Base-by-base conservation (phyloP, 2,329 filamentous ascomycete species). In the Kalmusia sp. region DNA sequence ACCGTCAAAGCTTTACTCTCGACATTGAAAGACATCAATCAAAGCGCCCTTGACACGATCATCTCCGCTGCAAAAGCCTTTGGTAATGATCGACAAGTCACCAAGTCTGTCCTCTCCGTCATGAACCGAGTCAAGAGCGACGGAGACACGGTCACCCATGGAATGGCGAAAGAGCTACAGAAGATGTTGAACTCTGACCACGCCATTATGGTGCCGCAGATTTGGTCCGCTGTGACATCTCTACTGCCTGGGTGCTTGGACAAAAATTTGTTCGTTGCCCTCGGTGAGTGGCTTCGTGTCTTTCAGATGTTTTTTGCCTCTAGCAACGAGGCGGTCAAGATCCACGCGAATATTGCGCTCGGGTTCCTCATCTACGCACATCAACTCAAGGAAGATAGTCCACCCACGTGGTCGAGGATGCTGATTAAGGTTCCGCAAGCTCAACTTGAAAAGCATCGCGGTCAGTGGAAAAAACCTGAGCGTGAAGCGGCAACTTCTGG, bases 251-350 rank as follows among this genome's bases (percentile, higher is more conserved):
- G 75, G 56, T 74, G 86, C 71, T 59, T 80, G 79, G 67, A 86
- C 78, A 59, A 87, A 70, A 77, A 84, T 22, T 73, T 78, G 31
- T 98, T 93, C 90, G 81, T 87, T 27, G 85, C 89, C 65, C 86
- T 92, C 57, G 83, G 81, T 24, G 80, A 84, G 5, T 97, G 92
- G 90, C 79, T 97, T 6, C 82, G 83, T 27, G 82, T 96, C 8
- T 87, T 96, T 15, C 89, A 96, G 64, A 82, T 82, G 57, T 95
- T 91, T 66, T 92, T 98, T 74, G 96, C 96, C 68, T 89, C 86
- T 61, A 84, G 84, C 47, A 91, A 96, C 58, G 77, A 82, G 3
- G 77, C 82, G 11, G 68, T 73, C 30, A 38, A 89, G 88, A 38
- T 68, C 6, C 87, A 96, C 65, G 91, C 93, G 19, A 92, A 93